These are phyloP conservation scores for Vitellaria paradoxa DNA, from an alignment of 179 eudicot genomes.

Conservation along the genomic window DNA sequence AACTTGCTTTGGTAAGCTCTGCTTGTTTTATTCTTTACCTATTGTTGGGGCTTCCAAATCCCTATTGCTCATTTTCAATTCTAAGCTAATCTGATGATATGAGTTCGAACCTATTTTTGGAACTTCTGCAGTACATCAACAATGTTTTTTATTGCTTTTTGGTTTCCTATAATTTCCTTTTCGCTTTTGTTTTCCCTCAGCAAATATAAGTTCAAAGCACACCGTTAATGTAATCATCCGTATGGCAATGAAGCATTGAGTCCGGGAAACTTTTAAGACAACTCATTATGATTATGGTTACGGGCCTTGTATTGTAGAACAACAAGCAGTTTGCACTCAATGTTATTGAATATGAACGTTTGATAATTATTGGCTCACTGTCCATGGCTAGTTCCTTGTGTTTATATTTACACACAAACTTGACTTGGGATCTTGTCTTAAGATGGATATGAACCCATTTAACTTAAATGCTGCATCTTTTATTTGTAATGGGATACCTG, in stretches of 20 bases:
- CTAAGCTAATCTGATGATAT: no score
- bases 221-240: background rate
- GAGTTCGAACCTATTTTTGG: no score
- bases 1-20: no score
- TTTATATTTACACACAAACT: background rate
- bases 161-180: no score
- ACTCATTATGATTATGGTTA: background rate
- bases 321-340: background rate
- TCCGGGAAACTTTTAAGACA: background rate
- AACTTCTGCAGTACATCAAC: no score
- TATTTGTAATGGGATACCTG: background rate
- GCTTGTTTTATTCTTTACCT: no score
- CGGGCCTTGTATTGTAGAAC: background rate
- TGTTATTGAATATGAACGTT: background rate
- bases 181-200: no score
- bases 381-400: background rate
- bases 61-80: no score
- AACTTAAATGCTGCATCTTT: background rate
- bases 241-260: background rate
- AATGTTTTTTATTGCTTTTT: no score
- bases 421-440: background rate
- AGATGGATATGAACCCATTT: background rate
- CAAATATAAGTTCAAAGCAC: no score
- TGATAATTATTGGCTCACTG: background rate
- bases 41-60: no score